phyloP scores from a whole-genome alignment of 768 basidiomycete species.

The Mycena vitilis region DNA sequence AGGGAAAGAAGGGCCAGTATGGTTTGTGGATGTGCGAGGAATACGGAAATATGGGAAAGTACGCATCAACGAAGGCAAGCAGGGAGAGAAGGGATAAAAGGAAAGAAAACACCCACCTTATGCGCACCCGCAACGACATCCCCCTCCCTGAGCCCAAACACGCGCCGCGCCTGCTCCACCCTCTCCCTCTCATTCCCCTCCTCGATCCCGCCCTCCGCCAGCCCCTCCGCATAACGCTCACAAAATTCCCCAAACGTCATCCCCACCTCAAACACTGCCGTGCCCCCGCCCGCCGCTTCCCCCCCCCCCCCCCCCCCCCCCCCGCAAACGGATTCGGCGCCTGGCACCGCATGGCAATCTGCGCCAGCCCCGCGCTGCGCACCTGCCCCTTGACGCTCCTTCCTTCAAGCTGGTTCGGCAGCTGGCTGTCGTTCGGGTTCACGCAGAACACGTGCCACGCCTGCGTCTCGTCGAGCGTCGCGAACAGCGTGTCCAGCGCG shows the following conservation, averaged over 20 bases:
- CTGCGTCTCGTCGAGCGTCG: constrained; percentile 90
- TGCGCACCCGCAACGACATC: constrained; percentile 87
- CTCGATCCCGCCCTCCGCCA: constrained; percentile 65
- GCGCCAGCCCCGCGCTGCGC: constrained; percentile 79
- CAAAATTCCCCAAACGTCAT: constrained; percentile 91
- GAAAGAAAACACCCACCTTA: constrained; percentile 69
- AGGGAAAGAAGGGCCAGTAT: too few relatives aligned
- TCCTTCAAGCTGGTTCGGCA: constrained; percentile 94
- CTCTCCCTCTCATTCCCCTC: constrained; percentile 72
- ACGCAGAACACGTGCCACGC: constrained; percentile 93
- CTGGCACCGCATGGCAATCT: constrained; percentile 69
- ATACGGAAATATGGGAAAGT: too few relatives aligned
- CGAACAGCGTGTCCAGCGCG: constrained; percentile 87
- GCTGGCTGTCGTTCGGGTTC: constrained; percentile 94
- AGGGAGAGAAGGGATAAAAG: too few relatives aligned
- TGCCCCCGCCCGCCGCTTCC: constrained; percentile 18
- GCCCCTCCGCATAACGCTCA: constrained; percentile 79
- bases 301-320: too few relatives aligned
- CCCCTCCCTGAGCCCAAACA: constrained; percentile 68
- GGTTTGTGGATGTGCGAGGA: too few relatives aligned
- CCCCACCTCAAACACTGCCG: constrained; percentile 81
- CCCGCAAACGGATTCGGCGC: too few relatives aligned
- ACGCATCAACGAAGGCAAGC: too few relatives aligned
- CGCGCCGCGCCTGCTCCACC: constrained; percentile 67
- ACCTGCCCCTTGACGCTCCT: constrained; percentile 94